Conservation (phyloP, 2,329 filamentous ascomycete genomes). For the Trichophaea hybrida region DNA sequence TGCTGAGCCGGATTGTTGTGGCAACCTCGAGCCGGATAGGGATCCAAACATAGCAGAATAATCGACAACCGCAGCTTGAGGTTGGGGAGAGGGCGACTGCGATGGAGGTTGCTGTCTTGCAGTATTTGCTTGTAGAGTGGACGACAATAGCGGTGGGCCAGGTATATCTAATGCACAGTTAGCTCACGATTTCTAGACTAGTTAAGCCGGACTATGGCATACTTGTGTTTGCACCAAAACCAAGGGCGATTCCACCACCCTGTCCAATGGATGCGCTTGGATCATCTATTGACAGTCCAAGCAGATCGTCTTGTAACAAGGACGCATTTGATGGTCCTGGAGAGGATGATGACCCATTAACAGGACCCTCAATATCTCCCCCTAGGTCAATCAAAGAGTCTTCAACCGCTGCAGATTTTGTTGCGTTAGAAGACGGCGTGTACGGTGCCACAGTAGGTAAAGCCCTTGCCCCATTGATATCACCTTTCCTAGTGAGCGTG, state of each 20-base stretch:
- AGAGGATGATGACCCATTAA: slow-evolving; percentile 21
- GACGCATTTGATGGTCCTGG: slow-evolving; percentile 38
- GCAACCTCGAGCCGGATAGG: background rate
- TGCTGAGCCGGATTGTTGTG: background rate
- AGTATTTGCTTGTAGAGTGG: slow-evolving; percentile 46
- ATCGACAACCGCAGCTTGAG: slow-evolving; percentile 30
- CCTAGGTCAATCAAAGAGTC: slow-evolving; percentile 90
- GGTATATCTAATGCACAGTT: slow-evolving; percentile 41
- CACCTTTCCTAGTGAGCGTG: slow-evolving; percentile 89
- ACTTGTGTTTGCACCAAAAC: slow-evolving; percentile 58
- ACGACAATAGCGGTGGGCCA: slow-evolving; percentile 48
- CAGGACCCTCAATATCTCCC: slow-evolving; percentile 44
- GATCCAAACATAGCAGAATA: background rate
- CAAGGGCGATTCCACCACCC: slow-evolving; percentile 69
- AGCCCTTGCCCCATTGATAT: slow-evolving; percentile 65
- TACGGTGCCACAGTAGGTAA: slow-evolving; percentile 64
- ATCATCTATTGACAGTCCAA: slow-evolving; percentile 71
- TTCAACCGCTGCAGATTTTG: slow-evolving; percentile 43
- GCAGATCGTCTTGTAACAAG: slow-evolving; percentile 73
- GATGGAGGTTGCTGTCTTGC: slow-evolving; percentile 32
- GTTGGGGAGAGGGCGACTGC: slow-evolving; percentile 18
- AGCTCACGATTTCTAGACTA: background rate
- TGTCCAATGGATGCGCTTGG: slow-evolving; percentile 47
- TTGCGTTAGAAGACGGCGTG: slow-evolving; percentile 45
- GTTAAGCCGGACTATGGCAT: slow-evolving; percentile 29